Evolutionary conservation across 2,329 filamentous ascomycete species (phyloP).

Genomic region (Verticillium alfalfae): DNA sequence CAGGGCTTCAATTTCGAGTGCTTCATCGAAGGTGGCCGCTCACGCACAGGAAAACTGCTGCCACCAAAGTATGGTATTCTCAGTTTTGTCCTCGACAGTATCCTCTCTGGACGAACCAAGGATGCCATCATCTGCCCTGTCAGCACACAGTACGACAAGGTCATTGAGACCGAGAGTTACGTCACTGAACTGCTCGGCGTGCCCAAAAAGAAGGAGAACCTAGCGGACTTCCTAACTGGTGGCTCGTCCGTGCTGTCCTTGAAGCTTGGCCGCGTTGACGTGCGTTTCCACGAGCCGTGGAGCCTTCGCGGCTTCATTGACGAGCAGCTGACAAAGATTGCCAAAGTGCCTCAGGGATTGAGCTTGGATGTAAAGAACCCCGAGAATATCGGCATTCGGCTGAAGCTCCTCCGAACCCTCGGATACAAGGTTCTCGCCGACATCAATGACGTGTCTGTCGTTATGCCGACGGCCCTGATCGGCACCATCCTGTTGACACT

Average conservation of each 20-base stretch:
- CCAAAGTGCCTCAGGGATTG: conserved; percentile 40
- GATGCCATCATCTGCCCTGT: conserved; percentile 94
- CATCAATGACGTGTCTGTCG: conserved; percentile 92
- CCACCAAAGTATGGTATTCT: conserved; percentile 95
- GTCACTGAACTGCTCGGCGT: conserved; percentile 90
- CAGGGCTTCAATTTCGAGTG: conserved; percentile 94
- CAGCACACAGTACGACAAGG: conserved; percentile 97
- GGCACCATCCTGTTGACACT: conserved; percentile 90
- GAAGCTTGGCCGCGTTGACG: conserved; percentile 85
- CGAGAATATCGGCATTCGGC: conserved; percentile 49
- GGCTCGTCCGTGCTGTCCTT: conserved; percentile 81
- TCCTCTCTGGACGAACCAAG: conserved; percentile 80
- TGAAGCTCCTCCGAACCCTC: conserved; percentile 75
- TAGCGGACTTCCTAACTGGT: conserved; percentile 81
- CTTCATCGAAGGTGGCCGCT: conserved; percentile 93
- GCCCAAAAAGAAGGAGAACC: conserved; percentile 92
- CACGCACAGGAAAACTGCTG: conserved; percentile 86
- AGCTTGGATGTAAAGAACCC: conserved; percentile 41
- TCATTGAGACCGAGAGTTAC: conserved; percentile 96
- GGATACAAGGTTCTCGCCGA: conserved; percentile 90
- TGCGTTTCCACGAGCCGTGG: conserved; percentile 96
- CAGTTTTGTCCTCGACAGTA: conserved; percentile 83
- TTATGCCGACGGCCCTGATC: conserved; percentile 96
- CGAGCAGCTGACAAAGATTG: conserved; percentile 61
- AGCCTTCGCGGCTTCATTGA: conserved; percentile 77